Evolutionary conservation across 2,329 filamentous ascomycete species (phyloP).

Genomic region (Trichoderma sp.): DNA sequence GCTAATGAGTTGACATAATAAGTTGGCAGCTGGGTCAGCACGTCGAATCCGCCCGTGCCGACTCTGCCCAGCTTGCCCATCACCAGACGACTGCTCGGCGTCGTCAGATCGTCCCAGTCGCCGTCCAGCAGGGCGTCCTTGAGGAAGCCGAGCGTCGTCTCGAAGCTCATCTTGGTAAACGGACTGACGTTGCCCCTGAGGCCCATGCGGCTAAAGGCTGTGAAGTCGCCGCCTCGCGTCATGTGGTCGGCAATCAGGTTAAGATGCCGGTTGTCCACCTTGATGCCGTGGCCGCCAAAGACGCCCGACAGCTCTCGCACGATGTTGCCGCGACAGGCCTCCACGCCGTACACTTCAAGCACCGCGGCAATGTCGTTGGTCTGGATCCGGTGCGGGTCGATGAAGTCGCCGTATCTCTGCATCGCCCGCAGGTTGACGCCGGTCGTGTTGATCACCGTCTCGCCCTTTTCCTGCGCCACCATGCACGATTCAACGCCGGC

Average conservation of each 20-base stretch:
- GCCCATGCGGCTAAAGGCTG: slow-evolving; percentile 88
- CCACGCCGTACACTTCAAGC: slow-evolving; percentile 82
- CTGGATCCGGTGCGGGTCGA: slow-evolving; percentile 80
- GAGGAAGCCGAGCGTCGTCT: slow-evolving; percentile 92
- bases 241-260: slow-evolving; percentile 97
- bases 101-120: slow-evolving; percentile 83
- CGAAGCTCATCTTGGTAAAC: slow-evolving; percentile 99
- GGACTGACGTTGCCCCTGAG: slow-evolving; percentile 80
- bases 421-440: slow-evolving; percentile 89
- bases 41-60: slow-evolving; percentile 89
- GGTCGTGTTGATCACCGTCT: slow-evolving; percentile 67
- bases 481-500: slow-evolving; percentile 71
- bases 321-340: slow-evolving; percentile 84
- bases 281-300: slow-evolving; percentile 87
- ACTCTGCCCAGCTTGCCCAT: slow-evolving; percentile 77
- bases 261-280: slow-evolving; percentile 85
- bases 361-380: slow-evolving; percentile 93
- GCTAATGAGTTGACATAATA: slow-evolving; percentile 36
- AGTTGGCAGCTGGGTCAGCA: slow-evolving; percentile 62
- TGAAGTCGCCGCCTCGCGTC: slow-evolving; percentile 89
- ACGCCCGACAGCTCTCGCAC: slow-evolving; percentile 81
- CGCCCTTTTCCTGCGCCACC: slow-evolving; percentile 57
- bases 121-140: slow-evolving; percentile 87
- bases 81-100: slow-evolving; percentile 84
- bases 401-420: slow-evolving; percentile 79